These are phyloP conservation scores for Sphagnum contortum DNA, from an alignment of 225 moss, liverwort and hornwort species.

Conservation along the genomic window DNA sequence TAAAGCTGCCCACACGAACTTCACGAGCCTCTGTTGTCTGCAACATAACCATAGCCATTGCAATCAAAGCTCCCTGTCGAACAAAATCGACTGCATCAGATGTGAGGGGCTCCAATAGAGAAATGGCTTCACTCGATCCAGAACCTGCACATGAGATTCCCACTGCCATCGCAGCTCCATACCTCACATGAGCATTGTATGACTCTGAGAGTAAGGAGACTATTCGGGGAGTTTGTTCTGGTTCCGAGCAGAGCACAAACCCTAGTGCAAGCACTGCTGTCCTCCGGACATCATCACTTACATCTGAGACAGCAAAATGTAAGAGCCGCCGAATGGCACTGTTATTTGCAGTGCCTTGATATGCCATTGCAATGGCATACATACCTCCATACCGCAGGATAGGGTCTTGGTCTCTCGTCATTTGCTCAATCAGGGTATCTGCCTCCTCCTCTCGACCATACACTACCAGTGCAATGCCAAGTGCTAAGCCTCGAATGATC, in stretches of 20 bases:
- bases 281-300: conserved; percentile 50
- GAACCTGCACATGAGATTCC: conserved; percentile 97
- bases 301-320: conserved; percentile 46
- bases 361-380: conserved; percentile 59
- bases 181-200: conserved; percentile 47
- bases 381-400: conserved; percentile 49
- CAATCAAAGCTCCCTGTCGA: conserved; percentile 83
- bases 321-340: conserved; percentile 46
- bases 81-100: conserved; percentile 84
- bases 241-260: conserved; percentile 54
- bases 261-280: conserved; percentile 50
- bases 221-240: conserved; percentile 50
- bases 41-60: conserved; percentile 93
- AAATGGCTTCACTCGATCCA: conserved; percentile 68
- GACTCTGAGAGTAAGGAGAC: conserved; percentile 53
- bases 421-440: conserved; percentile 77
- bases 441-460: conserved; percentile 91
- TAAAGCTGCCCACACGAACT: conserved; percentile 56
- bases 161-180: conserved; percentile 73
- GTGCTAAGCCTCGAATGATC: conserved; percentile 65
- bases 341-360: conserved; percentile 53
- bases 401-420: conserved; percentile 50
- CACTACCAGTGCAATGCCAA: conserved; percentile 79
- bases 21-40: conserved; percentile 73
- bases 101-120: conserved; percentile 70